phyloP scores from a whole-genome alignment of 345 rosid genomes.

The Cardamine occulta region DNA sequence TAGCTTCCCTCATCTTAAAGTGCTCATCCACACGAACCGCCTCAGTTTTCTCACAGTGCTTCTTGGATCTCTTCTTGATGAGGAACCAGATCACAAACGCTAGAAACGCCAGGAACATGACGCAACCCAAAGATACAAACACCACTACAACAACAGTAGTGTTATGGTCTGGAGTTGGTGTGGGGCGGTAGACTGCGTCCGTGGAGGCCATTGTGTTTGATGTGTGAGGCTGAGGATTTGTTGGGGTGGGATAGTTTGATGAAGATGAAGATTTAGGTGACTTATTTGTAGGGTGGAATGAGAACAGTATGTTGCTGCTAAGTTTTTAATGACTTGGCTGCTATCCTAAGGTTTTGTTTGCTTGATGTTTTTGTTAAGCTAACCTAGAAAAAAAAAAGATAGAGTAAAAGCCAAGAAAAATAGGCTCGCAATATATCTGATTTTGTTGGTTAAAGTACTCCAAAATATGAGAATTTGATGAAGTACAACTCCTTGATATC shows the following conservation, averaged over 20 bases:
- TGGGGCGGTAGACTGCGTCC: slow-evolving; percentile 42
- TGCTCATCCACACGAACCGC: slow-evolving; percentile 56
- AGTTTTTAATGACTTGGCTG: slow-evolving; percentile 59
- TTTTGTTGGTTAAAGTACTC: background rate
- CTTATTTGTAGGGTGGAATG: slow-evolving; percentile 53
- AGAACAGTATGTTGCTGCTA: slow-evolving; percentile 39
- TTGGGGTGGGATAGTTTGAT: slow-evolving; percentile 19
- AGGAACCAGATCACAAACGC: slow-evolving; percentile 51
- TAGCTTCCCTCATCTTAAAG: slow-evolving; percentile 58
- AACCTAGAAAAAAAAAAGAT: background rate
- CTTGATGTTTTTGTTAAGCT: slow-evolving; percentile 29
- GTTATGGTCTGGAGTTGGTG: slow-evolving; percentile 52
- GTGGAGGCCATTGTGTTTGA: slow-evolving; percentile 51
- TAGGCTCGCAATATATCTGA: background rate
- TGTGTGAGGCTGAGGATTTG: slow-evolving; percentile 28
- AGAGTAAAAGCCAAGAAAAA: slow-evolving; percentile 36
- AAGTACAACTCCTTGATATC: background rate
- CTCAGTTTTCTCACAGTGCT: slow-evolving; percentile 41
- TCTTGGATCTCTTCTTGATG: slow-evolving; percentile 60
- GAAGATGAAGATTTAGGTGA: slow-evolving; percentile 34
- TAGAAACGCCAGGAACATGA: slow-evolving; percentile 55
- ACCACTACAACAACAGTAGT: slow-evolving; percentile 57
- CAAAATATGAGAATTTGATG: background rate
- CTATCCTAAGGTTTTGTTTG: slow-evolving; percentile 66
- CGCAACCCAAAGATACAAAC: slow-evolving; percentile 62